These are phyloP conservation scores for Epithele typhae DNA, from an alignment of 768 basidiomycete species.

Conservation along the genomic window DNA sequence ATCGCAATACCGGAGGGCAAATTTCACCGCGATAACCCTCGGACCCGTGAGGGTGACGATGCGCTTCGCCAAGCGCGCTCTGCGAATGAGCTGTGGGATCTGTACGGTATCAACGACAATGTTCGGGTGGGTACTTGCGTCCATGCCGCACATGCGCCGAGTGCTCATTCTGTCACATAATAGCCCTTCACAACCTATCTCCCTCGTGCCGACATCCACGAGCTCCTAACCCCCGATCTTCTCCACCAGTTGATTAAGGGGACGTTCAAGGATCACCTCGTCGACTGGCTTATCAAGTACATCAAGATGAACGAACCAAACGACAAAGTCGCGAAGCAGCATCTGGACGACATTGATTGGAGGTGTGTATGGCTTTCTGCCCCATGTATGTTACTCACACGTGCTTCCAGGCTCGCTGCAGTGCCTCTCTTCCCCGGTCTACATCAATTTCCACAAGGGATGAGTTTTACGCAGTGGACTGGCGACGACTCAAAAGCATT, in stretches of 20 bases:
- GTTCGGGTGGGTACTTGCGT: no score
- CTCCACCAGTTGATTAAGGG: conserved; percentile 22
- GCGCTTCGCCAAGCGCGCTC: no score
- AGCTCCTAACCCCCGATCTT: conserved; percentile 14
- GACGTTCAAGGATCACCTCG: conserved; percentile 20
- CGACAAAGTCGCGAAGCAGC: background rate
- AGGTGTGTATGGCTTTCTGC: conserved; percentile 1
- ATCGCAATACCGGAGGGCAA: background rate
- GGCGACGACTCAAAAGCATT: conserved; percentile 25
- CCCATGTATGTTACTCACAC: background rate
- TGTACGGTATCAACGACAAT: no score
- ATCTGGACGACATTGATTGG: conserved; percentile 14
- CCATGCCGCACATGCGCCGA: no score
- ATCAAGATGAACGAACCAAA: conserved; percentile 10
- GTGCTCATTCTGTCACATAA: no score
- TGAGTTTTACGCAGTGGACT: conserved; percentile 25
- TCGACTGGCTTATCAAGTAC: conserved; percentile 8
- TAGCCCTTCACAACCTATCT: conserved; percentile 19
- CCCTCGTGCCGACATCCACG: conserved; percentile 19
- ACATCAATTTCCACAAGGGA: conserved; percentile 18
- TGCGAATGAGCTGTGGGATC: no score
- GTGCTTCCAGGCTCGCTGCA: conserved; percentile 10
- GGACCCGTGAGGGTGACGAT: no score
- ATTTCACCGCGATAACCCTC: background rate
- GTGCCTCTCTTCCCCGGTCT: conserved; percentile 18